Base-by-base conservation (phyloP, 2,329 filamentous ascomycete genomes). In the Beauveria sp. region DNA sequence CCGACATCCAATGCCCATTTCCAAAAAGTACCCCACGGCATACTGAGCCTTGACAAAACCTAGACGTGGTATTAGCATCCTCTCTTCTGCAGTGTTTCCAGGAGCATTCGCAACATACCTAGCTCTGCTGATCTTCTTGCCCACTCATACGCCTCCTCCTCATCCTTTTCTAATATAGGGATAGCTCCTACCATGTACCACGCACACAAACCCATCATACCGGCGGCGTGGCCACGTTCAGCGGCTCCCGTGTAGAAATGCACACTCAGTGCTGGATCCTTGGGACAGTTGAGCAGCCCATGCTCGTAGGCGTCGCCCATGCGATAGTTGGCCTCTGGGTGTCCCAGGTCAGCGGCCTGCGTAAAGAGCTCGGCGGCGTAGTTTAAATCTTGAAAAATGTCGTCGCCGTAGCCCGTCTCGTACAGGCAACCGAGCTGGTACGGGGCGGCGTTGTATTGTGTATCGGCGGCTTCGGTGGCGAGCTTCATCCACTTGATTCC, bases 251-350 rank as follows among this genome's bases (percentile, higher is more conserved):
- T 99, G 77, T 99, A 99, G 72, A 97, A 99, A 74, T 99, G 95
- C 10, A 99, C 92, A 66, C 92, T 97, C 59, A 99, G 79, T 1
- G 93, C 91, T 2, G 95, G 91, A 72, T 99, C 95, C 58, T 88
- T 86, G 1, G 95, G 95, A 70, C 95, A 99, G 66, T 84, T 87
- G 62, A 98, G 81, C 65, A 87, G 85, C 16, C 95, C 95, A 70
- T 96, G 91, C 76, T 99, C 95, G 72, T 99, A 99, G 0, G 93
- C 93, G 72, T 97, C 91, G n/a, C 95, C 95, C 77, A 99, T 86
- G 58, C 91, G 85, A 74, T 88, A 92, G 69, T 88, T 91, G 34
- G 95, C 93, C 67, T 96, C 89, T 2, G 89, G 79, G 69, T 99
- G 91, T 8, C 93, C 93, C 54, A 99, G 77, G 70, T 98, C 95